Evolutionary conservation across 1,284 basidiomycete genomes (phyloP).

Genomic region (Pascua guehoae): DNA sequence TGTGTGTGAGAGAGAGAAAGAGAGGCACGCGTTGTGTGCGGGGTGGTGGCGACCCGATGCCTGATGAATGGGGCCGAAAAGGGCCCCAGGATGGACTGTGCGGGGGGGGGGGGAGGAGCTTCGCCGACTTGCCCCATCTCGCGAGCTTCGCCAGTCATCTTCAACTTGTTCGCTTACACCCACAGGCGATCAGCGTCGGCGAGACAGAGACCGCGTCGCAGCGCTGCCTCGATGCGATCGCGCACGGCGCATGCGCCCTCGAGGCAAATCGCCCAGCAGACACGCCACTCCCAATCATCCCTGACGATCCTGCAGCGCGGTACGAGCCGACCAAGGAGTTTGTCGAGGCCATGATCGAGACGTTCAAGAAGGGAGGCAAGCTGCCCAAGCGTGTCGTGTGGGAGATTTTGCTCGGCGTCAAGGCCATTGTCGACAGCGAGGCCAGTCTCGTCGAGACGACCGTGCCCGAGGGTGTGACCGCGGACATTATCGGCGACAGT

Average conservation of each 20-base stretch:
- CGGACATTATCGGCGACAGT: constrained; percentile 86
- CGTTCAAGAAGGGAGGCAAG: constrained; percentile 79
- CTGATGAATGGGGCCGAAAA: no score
- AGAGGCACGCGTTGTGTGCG: neutral
- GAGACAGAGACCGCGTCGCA: constrained; percentile 74
- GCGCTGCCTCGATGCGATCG: constrained; percentile 71
- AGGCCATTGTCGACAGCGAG: constrained; percentile 67
- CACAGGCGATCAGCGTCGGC: constrained; percentile 79
- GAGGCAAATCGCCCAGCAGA: constrained; percentile 43
- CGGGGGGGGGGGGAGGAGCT: neutral
- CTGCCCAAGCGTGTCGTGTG: constrained; percentile 84
- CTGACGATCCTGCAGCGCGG: constrained; percentile 54
- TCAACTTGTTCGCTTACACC: neutral
- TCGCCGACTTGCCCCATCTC: neutral
- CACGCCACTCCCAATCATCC: constrained; percentile 59
- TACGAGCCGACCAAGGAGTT: constrained; percentile 74
- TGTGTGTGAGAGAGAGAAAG: neutral
- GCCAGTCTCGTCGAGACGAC: constrained; percentile 75
- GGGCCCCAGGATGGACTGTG: no score
- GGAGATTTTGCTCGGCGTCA: constrained; percentile 91
- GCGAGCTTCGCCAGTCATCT: no score
- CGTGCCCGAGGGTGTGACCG: constrained; percentile 72
- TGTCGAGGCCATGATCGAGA: constrained; percentile 78
- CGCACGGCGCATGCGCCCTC: constrained; percentile 59
- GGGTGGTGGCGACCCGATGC: no score